phyloP scores from a whole-genome alignment of 768 basidiomycete genomes.

The Leccinum barrowsii region DNA sequence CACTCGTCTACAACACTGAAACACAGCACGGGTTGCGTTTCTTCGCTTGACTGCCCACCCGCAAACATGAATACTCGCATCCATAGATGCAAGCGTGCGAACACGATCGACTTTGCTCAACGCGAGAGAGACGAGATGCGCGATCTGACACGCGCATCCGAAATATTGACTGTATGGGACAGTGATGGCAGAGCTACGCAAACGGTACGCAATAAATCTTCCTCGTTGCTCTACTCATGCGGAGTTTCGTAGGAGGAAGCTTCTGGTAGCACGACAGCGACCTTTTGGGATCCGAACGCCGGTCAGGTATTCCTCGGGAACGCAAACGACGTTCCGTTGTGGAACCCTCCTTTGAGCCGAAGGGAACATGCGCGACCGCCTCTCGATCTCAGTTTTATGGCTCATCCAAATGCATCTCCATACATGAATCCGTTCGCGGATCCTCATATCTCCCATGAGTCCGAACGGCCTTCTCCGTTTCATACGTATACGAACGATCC shows the following conservation, averaged over 20 bases:
- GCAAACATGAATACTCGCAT: constrained; percentile 12
- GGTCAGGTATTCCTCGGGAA: constrained; percentile 84
- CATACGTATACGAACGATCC: constrained; percentile 40
- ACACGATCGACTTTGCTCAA: constrained; percentile 77
- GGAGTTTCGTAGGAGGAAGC: constrained; percentile 16
- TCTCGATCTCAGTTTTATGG: background rate
- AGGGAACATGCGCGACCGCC: background rate
- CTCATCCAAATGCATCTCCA: constrained; percentile 2
- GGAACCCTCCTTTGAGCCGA: constrained; percentile 22
- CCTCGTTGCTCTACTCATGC: background rate
- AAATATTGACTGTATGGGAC: constrained; percentile 56
- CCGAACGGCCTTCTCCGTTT: constrained; percentile 33
- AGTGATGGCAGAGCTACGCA: constrained; percentile 11
- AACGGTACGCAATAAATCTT: constrained; percentile 4
- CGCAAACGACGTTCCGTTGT: constrained; percentile 70
- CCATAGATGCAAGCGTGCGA: constrained; percentile 35
- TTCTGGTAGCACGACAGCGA: constrained; percentile 35
- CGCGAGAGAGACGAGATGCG: constrained; percentile 90
- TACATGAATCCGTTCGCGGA: constrained; percentile 19
- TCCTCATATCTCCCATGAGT: constrained; percentile 8
- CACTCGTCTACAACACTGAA: background rate
- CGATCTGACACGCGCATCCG: constrained; percentile 76
- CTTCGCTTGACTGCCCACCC: background rate
- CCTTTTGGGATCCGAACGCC: constrained; percentile 50
- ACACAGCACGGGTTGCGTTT: background rate